Evolutionary conservation across 768 basidiomycete genomes (phyloP).

Genomic region (Termitomyces sp.): DNA sequence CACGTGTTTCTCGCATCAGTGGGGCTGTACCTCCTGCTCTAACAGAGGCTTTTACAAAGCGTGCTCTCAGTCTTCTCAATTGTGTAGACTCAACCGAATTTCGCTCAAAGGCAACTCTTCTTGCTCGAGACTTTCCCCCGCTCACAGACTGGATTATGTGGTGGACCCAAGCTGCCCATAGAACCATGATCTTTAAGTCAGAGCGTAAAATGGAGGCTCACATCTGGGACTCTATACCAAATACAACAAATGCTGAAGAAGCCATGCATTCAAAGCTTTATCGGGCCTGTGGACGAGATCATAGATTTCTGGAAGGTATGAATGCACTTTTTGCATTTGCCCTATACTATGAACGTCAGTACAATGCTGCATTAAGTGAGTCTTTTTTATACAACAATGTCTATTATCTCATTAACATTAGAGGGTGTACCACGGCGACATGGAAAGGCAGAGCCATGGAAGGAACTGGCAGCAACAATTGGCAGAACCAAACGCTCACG

Average conservation of each 20-base stretch:
- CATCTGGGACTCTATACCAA: conserved; percentile 23
- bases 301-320: conserved; percentile 21
- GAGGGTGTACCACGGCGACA: background rate
- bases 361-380: background rate
- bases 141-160: conserved; percentile 24
- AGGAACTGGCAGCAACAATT: background rate
- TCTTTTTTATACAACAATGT: background rate
- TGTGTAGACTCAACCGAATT: conserved; percentile 7
- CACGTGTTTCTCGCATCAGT: conserved; percentile 21
- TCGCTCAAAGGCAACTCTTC: background rate
- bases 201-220: conserved; percentile 12
- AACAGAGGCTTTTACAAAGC: conserved; percentile 10
- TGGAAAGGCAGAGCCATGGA: conserved; percentile 3
- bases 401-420: background rate
- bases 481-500: background rate
- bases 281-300: conserved; percentile 16
- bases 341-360: background rate
- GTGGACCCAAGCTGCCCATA: conserved; percentile 24
- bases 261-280: conserved; percentile 32
- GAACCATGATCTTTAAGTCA: conserved; percentile 21
- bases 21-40: conserved; percentile 16
- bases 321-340: background rate
- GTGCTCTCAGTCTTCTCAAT: conserved; percentile 13
- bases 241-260: conserved; percentile 33
- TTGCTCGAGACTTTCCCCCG: conserved; percentile 22